Percentiles rank a stretch among this genome's conserved stretches.
Conservation (phyloP, 2,329 filamentous ascomycete genomes). For the Claviceps fusiformis region DNA sequence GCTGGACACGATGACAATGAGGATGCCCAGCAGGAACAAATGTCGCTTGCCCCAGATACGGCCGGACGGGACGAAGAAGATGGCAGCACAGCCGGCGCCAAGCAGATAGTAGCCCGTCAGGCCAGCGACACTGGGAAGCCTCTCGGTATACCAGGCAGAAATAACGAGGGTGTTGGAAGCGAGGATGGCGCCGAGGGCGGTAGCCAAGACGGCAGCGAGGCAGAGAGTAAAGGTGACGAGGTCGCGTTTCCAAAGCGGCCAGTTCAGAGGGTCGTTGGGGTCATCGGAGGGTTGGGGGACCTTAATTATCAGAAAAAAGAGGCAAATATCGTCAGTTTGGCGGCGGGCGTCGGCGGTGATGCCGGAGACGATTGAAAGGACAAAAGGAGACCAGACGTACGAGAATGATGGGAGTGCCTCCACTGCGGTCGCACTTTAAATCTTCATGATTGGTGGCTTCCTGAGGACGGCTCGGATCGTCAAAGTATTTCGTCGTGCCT, state of each 20-base stretch:
- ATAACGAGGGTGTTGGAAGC: slow-evolving; percentile 78
- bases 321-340: background rate
- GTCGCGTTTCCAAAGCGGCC: slow-evolving; percentile 79
- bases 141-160: slow-evolving; percentile 47
- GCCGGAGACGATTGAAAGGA: background rate
- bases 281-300: slow-evolving; percentile 79
- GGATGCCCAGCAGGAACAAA: slow-evolving; percentile 63
- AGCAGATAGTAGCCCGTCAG: slow-evolving; percentile 80
- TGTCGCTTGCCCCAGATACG: slow-evolving; percentile 90
- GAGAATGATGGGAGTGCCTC: slow-evolving; percentile 58
- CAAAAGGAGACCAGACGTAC: slow-evolving; percentile 27
- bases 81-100: slow-evolving; percentile 66
- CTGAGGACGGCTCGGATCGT: slow-evolving; percentile 39
- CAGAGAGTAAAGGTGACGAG: slow-evolving; percentile 67
- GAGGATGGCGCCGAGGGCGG: slow-evolving; percentile 71
- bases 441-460: slow-evolving; percentile 26
- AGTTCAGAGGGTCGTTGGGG: slow-evolving; percentile 75
- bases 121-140: slow-evolving; percentile 65
- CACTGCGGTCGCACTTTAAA: slow-evolving; percentile 61
- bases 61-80: slow-evolving; percentile 76
- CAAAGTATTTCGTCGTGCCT: slow-evolving; percentile 53
- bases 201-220: slow-evolving; percentile 68
- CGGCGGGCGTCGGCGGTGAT: background rate
- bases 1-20: slow-evolving; percentile 60
- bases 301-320: slow-evolving; percentile 17